Percentiles rank a stretch among this genome's conserved stretches.
Evolutionary conservation across 2,329 filamentous ascomycete species (phyloP).

Genomic region (Neopestalotiopsis sp.): DNA sequence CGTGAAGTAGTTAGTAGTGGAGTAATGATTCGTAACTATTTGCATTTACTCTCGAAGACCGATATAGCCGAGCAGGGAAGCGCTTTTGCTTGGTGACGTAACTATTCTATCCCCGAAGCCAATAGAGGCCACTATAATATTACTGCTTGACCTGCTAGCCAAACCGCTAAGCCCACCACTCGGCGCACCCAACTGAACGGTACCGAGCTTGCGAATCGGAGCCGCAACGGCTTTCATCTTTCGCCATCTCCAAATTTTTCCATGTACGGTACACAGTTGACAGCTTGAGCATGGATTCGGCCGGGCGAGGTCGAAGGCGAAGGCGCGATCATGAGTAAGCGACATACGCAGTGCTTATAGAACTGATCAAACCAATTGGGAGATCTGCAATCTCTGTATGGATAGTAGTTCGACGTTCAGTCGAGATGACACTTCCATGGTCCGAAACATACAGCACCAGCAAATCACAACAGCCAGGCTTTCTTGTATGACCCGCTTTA

Average conservation of each 20-base stretch:
- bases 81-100: background rate
- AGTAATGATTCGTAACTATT: background rate
- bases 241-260: background rate
- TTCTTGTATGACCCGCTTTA: too few relatives aligned
- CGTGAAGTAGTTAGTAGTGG: background rate
- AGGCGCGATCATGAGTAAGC: constrained; percentile 4
- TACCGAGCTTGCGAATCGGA: background rate
- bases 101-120: background rate
- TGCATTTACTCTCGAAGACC: background rate
- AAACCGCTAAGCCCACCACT: background rate
- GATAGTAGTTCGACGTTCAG: background rate
- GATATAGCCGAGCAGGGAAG: constrained; percentile 10
- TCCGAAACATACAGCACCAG: background rate
- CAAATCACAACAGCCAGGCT: too few relatives aligned
- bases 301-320: background rate
- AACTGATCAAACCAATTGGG: background rate
- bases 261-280: background rate
- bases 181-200: background rate
- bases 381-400: background rate
- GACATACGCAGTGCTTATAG: background rate
- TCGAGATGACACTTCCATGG: background rate
- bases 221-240: background rate
- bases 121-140: background rate
- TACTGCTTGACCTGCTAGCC: background rate
- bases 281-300: background rate